Percentiles rank a stretch among this genome's conserved stretches.
These are phyloP conservation scores for Yamagishiella unicocca DNA, from an alignment of 139 green algal species.

Conservation along the genomic window DNA sequence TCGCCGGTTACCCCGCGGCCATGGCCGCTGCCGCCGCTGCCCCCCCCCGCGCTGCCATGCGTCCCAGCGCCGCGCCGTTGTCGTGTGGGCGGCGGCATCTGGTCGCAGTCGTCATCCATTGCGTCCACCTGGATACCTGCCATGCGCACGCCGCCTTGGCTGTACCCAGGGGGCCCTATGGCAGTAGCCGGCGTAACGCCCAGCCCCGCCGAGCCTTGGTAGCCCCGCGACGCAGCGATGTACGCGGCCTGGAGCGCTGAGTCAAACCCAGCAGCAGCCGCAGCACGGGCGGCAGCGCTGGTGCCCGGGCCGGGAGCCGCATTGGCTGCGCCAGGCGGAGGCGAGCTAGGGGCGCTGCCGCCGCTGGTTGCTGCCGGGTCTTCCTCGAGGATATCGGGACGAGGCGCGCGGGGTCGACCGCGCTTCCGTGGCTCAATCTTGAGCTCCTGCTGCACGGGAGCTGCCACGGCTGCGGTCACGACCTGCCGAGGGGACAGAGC, in stretches of 20 bases:
- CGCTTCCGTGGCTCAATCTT: slow-evolving; percentile 25
- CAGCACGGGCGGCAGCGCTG: neutral
- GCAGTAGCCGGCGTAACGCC: slow-evolving; percentile 29
- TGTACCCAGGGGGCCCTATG: slow-evolving; percentile 36
- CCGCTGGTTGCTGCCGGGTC: neutral
- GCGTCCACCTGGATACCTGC: slow-evolving; percentile 11
- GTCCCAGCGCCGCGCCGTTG: neutral
- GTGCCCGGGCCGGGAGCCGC: neutral
- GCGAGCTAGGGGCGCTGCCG: neutral
- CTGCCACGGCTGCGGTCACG: neutral
- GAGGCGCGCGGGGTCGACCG: slow-evolving; percentile 17
- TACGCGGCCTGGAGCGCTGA: slow-evolving; percentile 7
- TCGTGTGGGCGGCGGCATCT: neutral
- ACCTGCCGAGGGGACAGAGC: neutral
- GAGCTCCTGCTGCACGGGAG: neutral
- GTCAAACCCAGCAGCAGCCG: slow-evolving; percentile 9
- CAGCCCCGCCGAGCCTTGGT: neutral
- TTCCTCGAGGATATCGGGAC: slow-evolving; percentile 28
- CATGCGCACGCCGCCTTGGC: slow-evolving; percentile 35
- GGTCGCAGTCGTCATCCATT: neutral
- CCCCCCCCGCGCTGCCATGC: neutral
- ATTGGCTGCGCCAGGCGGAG: neutral
- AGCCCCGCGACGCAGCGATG: slow-evolving; percentile 28
- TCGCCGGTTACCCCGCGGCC: neutral
- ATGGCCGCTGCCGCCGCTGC: neutral